phyloP scores from a whole-genome alignment of 805 yeast species.

The Candida vaughaniae region DNA sequence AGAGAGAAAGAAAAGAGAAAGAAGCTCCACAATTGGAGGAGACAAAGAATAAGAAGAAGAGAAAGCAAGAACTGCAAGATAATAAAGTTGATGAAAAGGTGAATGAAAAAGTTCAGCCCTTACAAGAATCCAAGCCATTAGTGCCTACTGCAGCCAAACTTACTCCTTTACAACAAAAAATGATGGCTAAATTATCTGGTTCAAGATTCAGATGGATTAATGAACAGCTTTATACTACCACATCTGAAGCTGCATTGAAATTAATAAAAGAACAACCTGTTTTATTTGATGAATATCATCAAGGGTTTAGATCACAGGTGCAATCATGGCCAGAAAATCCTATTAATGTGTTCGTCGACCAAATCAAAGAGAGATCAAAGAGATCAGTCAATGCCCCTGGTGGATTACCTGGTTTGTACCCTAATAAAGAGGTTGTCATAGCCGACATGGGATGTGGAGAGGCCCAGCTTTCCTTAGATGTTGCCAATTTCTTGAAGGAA shows the following conservation, averaged over 20 bases:
- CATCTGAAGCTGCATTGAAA: constrained; percentile 72
- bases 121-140: constrained; percentile 6
- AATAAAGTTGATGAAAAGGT: constrained; percentile 3
- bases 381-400: constrained; percentile 93
- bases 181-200: constrained; percentile 93
- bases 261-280: constrained; percentile 80
- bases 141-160: constrained; percentile 38
- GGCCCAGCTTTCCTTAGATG: constrained; percentile 77
- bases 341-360: constrained; percentile 81
- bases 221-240: constrained; percentile 89
- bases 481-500: constrained; percentile 47
- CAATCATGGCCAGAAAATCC: constrained; percentile 99
- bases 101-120: constrained; percentile 8
- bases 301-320: constrained; percentile 93
- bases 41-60: constrained; percentile 8
- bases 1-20: constrained; percentile 13
- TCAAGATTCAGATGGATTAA: constrained; percentile 98
- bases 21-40: constrained; percentile 7
- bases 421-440: constrained; percentile 64
- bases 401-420: constrained; percentile 74
- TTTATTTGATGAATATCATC: constrained; percentile 90
- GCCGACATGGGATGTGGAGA: constrained; percentile 99
- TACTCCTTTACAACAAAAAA: constrained; percentile 89
- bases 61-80: constrained; percentile 2
- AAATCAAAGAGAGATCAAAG: constrained; percentile 56